These are phyloP conservation scores for Alternaria dauci DNA, from an alignment of 2,329 filamentous ascomycete genomes.

Conservation along the genomic window DNA sequence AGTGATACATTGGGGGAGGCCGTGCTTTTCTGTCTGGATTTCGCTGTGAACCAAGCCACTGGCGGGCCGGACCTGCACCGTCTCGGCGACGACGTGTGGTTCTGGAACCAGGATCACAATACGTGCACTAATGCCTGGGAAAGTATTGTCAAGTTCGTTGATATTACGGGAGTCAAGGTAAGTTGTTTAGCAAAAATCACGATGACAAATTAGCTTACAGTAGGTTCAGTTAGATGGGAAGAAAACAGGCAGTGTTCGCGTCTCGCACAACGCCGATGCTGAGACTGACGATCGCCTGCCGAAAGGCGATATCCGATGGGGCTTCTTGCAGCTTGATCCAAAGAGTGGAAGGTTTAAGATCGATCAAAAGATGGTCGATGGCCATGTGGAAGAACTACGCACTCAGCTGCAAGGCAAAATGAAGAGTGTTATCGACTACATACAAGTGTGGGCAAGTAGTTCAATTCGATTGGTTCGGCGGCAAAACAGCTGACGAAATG, in stretches of 20 bases:
- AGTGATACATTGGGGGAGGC: conserved; percentile 59
- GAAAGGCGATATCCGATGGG: conserved; percentile 43
- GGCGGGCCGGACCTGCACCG: conserved; percentile 56
- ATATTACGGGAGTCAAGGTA: conserved; percentile 53
- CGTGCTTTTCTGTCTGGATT: conserved; percentile 59
- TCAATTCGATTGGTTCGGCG: not conserved
- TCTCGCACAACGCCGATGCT: conserved; percentile 25
- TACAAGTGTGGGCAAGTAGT: conserved; percentile 32
- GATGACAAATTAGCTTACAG: not conserved
- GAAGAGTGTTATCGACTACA: conserved; percentile 46
- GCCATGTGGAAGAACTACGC: conserved; percentile 41
- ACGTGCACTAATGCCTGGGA: conserved; percentile 56
- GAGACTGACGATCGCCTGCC: conserved; percentile 36
- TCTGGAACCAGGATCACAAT: conserved; percentile 55
- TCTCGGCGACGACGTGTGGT: conserved; percentile 61
- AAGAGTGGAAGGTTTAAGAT: conserved; percentile 43
- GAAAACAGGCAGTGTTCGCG: conserved; percentile 55
- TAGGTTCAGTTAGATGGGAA: conserved; percentile 47
- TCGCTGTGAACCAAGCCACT: conserved; percentile 56
- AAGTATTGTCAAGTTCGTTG: conserved; percentile 54
- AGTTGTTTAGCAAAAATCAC: not conserved
- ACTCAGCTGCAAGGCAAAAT: conserved; percentile 40
- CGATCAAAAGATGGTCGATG: conserved; percentile 45
- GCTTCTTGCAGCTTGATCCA: conserved; percentile 41
- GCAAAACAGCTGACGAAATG: conserved; percentile 15